Conservation (phyloP, 352 stramenopile genomes). For the Pythium rishiriense region DNA sequence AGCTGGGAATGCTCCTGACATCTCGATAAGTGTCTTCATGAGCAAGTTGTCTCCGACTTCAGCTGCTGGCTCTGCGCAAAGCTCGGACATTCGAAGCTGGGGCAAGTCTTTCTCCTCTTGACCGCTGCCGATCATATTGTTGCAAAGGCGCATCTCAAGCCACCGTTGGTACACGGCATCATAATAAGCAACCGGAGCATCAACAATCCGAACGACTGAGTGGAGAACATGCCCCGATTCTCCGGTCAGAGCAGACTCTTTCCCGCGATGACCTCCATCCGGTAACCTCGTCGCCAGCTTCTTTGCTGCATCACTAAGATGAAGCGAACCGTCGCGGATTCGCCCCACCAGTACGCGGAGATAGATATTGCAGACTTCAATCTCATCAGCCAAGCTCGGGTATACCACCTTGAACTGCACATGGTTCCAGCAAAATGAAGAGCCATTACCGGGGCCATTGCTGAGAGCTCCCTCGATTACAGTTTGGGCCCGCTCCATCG, state of each 20-base stretch:
- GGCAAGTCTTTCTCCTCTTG: constrained; percentile 15
- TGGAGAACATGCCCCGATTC: constrained; percentile 51
- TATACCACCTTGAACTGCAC: constrained; percentile 67
- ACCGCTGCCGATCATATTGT: constrained; percentile 29
- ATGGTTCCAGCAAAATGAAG: constrained; percentile 59
- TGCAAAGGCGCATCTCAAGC: constrained; percentile 70
- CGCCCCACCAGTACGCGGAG: constrained; percentile 68
- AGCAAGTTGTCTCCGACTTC: constrained; percentile 41
- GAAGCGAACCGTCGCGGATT: constrained; percentile 70
- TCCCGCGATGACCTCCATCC: neutral
- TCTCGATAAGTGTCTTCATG: constrained; percentile 70
- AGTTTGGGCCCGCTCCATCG: constrained; percentile 20
- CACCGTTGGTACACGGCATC: constrained; percentile 82
- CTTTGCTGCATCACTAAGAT: constrained; percentile 53
- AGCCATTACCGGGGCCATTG: neutral
- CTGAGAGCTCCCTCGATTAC: constrained; percentile 8
- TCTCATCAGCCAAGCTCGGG: constrained; percentile 57
- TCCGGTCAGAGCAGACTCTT: neutral
- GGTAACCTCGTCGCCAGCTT: constrained; percentile 4
- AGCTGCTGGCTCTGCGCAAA: constrained; percentile 11
- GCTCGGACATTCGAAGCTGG: constrained; percentile 22
- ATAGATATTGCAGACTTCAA: constrained; percentile 68
- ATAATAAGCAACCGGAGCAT: constrained; percentile 62
- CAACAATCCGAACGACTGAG: constrained; percentile 67
- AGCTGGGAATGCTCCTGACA: constrained; percentile 54